phyloP scores from a whole-genome alignment of 2,329 filamentous ascomycete species.

The Pseudocercospora macadamiae region DNA sequence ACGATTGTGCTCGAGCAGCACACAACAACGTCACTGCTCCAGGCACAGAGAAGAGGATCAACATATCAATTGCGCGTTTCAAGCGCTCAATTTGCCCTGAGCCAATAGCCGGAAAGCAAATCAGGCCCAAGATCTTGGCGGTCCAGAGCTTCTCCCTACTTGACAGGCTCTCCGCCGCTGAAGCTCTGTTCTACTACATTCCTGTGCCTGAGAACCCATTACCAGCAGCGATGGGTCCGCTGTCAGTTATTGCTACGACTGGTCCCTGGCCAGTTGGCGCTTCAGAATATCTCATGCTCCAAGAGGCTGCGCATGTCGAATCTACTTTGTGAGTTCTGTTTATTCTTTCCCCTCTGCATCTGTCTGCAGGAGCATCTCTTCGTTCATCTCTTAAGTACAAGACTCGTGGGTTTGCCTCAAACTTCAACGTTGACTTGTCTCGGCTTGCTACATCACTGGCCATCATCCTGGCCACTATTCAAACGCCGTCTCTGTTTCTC shows the following conservation, averaged over 20 bases:
- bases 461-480: neutral
- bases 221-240: neutral
- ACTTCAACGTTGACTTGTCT: neutral
- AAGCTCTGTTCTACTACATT: neutral
- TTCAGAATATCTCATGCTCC: neutral
- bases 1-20: neutral
- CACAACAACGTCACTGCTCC: neutral
- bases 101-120: conserved; percentile 6
- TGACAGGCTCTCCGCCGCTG: neutral
- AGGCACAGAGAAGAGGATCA: neutral
- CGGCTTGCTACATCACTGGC: neutral
- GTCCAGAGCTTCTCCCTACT: neutral
- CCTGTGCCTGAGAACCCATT: neutral
- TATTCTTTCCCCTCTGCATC: neutral
- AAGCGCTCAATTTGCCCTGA: neutral
- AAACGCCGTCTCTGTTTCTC: conserved; percentile 1
- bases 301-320: neutral
- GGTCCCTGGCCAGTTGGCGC: neutral
- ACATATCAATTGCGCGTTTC: neutral
- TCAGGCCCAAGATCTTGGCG: neutral
- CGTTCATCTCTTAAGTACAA: neutral
- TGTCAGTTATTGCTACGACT: neutral
- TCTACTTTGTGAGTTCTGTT: neutral
- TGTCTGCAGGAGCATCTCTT: neutral
- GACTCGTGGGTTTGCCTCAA: neutral